Base-by-base conservation (phyloP, 2,329 filamentous ascomycete species). In the Diaporthe caulivora region DNA sequence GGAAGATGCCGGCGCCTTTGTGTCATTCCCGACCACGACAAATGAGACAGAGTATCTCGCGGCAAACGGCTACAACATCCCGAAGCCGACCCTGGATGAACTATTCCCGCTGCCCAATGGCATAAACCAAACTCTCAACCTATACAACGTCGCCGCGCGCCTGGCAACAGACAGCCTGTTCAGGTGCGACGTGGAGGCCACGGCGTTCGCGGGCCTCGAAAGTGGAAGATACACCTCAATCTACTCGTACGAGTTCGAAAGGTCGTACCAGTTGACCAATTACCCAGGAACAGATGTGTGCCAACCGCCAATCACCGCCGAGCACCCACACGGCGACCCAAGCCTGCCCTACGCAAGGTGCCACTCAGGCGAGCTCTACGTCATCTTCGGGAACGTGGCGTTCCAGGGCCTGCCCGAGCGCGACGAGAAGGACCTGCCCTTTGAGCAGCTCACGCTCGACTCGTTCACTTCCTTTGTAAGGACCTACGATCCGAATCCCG, bases 161-260 rank as follows among this genome's bases (percentile, higher is more conserved):
- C 82, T 91, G 53, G 86, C 88, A 3, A 91, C 89, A 2, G 89
- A 92, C 79, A 87, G 85, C 68, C 86, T 87, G 11, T 91, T 91
- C 83, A 87, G 89, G 72, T 92, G 90, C 78, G 81, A 89, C 67
- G 88, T 90, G 78, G 86, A 91, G 79, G 89, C 89, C 7, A 91
- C 89, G 3, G 87, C 87, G 9, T 87, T 87, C 77, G 83, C 87
- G 0, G 88, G 86, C 3, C 81, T 86, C 0, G 73, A 78, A 21
- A 85, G 83, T 21, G 80, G 81, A 3, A 84, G 86, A 0, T 87
- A 91, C 77, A 79, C 83, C 37, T 80, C 82, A 0, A 82, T 89
- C 0, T 91, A 88, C 78, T 91, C 87, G 78, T 92, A 92, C 80
- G 87, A 91, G 78, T 88, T 91, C 76, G 87, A 90, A 74, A 86